Percentiles rank a stretch among this genome's conserved stretches.
Evolutionary conservation across 371 early-diverging fungal genomes (phyloP).

Genomic region (Cokeromyces recurvatus): DNA sequence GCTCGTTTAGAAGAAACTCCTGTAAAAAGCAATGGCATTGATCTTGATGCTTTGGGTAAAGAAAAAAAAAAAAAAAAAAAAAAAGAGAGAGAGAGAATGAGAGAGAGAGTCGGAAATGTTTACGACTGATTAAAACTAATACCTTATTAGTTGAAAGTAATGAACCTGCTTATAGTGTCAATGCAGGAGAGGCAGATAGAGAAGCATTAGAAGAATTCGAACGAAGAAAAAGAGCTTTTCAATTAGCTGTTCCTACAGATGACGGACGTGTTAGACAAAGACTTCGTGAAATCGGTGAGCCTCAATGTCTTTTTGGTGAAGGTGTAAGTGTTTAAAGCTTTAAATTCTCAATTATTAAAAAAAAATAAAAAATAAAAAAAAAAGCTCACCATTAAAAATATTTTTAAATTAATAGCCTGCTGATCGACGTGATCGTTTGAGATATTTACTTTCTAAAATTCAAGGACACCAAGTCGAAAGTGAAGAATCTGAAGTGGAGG

Average conservation of each 20-base stretch:
- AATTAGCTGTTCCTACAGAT: slow-evolving; percentile 89
- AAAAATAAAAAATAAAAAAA: no score
- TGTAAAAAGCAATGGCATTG: slow-evolving; percentile 29
- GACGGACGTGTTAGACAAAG: slow-evolving; percentile 75
- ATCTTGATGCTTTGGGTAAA: slow-evolving; percentile 42
- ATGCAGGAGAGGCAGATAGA: slow-evolving; percentile 62
- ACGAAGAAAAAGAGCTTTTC: slow-evolving; percentile 71
- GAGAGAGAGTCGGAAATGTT: no score
- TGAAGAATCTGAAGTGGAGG: slow-evolving; percentile 46
- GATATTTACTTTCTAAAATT: slow-evolving; percentile 63
- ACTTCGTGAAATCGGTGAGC: slow-evolving; percentile 78
- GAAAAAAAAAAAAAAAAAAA: no score
- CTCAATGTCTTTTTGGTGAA: slow-evolving; percentile 91
- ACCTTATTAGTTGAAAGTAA: slow-evolving; percentile 14
- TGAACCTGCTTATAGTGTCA: slow-evolving; percentile 42
- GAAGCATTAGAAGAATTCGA: slow-evolving; percentile 83
- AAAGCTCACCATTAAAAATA: no score
- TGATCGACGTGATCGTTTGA: slow-evolving; percentile 83
- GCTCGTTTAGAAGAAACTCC: slow-evolving; percentile 17
- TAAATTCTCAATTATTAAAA: not conserved
- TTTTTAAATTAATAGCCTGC: slow-evolving; percentile 57
- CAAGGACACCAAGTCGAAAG: slow-evolving; percentile 44
- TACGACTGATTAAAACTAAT: no score
- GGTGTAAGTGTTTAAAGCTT: slow-evolving; percentile 55
- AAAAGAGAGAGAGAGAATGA: no score